Conservation (phyloP, 805 yeast species). For the Wickerhamomyces silvicola region DNA sequence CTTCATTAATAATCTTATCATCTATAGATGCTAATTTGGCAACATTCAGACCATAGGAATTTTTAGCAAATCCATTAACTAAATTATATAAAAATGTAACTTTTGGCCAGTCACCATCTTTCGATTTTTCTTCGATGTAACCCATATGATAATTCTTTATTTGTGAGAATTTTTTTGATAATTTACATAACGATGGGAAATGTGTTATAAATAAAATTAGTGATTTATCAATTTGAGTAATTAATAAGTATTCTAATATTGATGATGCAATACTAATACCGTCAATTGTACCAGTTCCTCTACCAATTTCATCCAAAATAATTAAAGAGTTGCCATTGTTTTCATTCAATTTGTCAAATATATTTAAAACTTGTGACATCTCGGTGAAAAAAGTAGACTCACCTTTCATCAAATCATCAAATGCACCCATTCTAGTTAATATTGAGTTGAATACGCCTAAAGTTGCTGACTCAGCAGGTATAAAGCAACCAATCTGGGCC, state of each 20-base stretch:
- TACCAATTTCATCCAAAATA: slow-evolving; percentile 89
- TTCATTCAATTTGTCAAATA: slow-evolving; percentile 51
- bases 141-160: slow-evolving; percentile 88
- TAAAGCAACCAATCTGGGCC: slow-evolving; percentile 85
- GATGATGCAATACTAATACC: slow-evolving; percentile 98
- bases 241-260: slow-evolving; percentile 76
- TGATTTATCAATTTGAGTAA: slow-evolving; percentile 40
- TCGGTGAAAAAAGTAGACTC: slow-evolving; percentile 95
- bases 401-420: slow-evolving; percentile 94
- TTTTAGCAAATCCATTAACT: slow-evolving; percentile 85
- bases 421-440: slow-evolving; percentile 94
- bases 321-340: slow-evolving; percentile 64
- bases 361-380: slow-evolving; percentile 88
- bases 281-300: slow-evolving; percentile 77
- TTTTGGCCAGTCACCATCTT: slow-evolving; percentile 39
- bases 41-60: slow-evolving; percentile 95
- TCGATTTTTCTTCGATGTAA: slow-evolving; percentile 35
- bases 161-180: slow-evolving; percentile 52
- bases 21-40: slow-evolving; percentile 95
- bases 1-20: slow-evolving; percentile 77
- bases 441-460: slow-evolving; percentile 82
- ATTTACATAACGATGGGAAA: slow-evolving; percentile 84
- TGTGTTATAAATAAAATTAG: slow-evolving; percentile 93
- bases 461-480: slow-evolving; percentile 77
- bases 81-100: slow-evolving; percentile 87